Evolutionary conservation across 257 asterid species (phyloP).

Genomic region (Hygrophila difformis): DNA sequence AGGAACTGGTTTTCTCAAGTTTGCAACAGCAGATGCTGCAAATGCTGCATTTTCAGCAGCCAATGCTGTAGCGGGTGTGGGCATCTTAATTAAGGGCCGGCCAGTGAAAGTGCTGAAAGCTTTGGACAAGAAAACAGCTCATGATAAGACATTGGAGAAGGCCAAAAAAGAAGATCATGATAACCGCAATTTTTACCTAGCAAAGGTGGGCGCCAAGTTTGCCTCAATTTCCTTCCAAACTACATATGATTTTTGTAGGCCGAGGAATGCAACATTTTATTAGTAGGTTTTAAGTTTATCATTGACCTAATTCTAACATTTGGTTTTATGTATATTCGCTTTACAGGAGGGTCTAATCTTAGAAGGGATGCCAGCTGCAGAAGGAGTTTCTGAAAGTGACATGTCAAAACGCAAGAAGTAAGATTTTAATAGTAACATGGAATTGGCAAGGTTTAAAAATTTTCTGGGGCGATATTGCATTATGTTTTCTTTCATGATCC

Average conservation of each 20-base stretch:
- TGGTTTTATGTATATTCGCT: slow-evolving; percentile 15
- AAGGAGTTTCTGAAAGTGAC: slow-evolving; percentile 75
- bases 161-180: slow-evolving; percentile 60
- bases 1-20: slow-evolving; percentile 98
- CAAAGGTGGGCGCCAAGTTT: too few relatives aligned
- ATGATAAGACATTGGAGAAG: slow-evolving; percentile 70
- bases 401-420: slow-evolving; percentile 87
- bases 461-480: too few relatives aligned
- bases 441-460: background rate
- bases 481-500: too few relatives aligned
- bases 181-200: slow-evolving; percentile 77
- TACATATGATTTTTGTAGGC: too few relatives aligned
- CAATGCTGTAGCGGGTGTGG: slow-evolving; percentile 41
- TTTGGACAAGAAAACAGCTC: slow-evolving; percentile 73
- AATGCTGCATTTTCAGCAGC: slow-evolving; percentile 76
- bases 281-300: slow-evolving; percentile 1
- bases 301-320: background rate
- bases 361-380: slow-evolving; percentile 90
- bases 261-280: slow-evolving; percentile 1
- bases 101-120: slow-evolving; percentile 77
- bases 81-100: slow-evolving; percentile 73
- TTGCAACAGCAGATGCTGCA: slow-evolving; percentile 51
- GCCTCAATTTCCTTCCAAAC: too few relatives aligned
- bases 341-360: slow-evolving; percentile 82
- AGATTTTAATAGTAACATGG: slow-evolving; percentile 15